Conservation (phyloP, 768 basidiomycete species). For the Xerocomellus chrysenteron region DNA sequence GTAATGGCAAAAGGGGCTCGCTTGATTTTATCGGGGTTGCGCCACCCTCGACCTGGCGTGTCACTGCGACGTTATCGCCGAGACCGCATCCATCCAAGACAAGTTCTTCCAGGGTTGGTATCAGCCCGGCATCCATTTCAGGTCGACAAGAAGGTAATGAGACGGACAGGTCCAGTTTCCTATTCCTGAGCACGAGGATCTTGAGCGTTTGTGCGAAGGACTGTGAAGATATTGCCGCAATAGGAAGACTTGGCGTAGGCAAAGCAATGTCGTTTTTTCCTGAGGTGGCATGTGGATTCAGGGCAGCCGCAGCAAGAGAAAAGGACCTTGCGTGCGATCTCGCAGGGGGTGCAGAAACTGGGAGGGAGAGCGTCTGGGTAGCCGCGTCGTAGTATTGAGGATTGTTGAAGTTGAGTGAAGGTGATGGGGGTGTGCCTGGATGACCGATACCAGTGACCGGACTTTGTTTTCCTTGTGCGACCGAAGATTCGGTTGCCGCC, state of each 20-base stretch:
- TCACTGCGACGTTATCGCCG: constrained; percentile 53
- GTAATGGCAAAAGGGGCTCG: constrained; percentile 56
- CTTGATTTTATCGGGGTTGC: constrained; percentile 43
- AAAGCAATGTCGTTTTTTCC: constrained; percentile 47
- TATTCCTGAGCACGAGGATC: constrained; percentile 57
- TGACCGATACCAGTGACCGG: constrained; percentile 22
- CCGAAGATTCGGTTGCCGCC: constrained; percentile 40
- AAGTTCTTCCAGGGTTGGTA: constrained; percentile 74
- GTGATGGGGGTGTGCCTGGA: constrained; percentile 27
- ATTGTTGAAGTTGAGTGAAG: constrained; percentile 39
- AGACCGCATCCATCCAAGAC: constrained; percentile 72
- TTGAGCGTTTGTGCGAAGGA: constrained; percentile 59
- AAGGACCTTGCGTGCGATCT: constrained; percentile 59
- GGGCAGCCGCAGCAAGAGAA: constrained; percentile 43
- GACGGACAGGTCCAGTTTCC: constrained; percentile 67
- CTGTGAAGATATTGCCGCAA: constrained; percentile 58
- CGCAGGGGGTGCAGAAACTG: constrained; percentile 54
- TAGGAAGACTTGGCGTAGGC: constrained; percentile 67
- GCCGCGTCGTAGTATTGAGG: constrained; percentile 59
- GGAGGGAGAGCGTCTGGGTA: constrained; percentile 63
- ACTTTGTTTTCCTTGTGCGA: constrained; percentile 22
- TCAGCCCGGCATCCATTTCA: constrained; percentile 36
- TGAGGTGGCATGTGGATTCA: constrained; percentile 1
- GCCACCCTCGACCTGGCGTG: constrained; percentile 34
- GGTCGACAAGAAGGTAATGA: constrained; percentile 43